Evolutionary conservation across 2,329 filamentous ascomycete species (phyloP), one percentile per base, ranked within the genome.

Genomic region (Fusarium nelsonii): DNA sequence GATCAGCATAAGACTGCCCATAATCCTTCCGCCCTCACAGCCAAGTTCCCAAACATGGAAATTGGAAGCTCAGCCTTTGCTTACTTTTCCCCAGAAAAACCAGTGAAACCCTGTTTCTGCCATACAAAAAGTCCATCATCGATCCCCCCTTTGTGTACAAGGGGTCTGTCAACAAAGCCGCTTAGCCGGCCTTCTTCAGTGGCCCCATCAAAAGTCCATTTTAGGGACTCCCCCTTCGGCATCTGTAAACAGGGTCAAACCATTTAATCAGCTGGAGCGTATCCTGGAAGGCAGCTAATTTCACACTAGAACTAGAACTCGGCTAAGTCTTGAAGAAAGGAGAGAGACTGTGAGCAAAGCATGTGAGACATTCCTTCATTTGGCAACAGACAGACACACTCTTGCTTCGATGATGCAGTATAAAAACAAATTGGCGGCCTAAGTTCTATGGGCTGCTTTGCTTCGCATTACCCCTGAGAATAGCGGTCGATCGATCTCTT

Each of bases 401-500:
- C 34, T 8, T 12, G 10, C 16, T 6, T 14, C 11, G 23, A 28
- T 23, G 39, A 54, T 44, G 49, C 36, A 37, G 11, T 20, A 32
- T 32, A n/a, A 20, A 8, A 12, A 55, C 16, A 45, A 36, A 37
- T 30, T 30, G 30, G 10, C 30, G 8, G 30, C 30, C 10, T 8
- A 30, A 30, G 30, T 30, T 23, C 23, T 23, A 30, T 11, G 18
- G 12, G 18, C 49, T 33, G 44, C 44, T 43, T 39, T 58, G 18
- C 40, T 65, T 65, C 48, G 20, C 37, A 39, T 30, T 53, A 65
- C 62, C 62, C 62, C 62, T 65, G 62, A 65, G 60, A 37, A 59
- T 41, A 53, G 61, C 18, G 7, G 62, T 43, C 52, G 62, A 65
- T 65, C 62, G 60, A 65, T 65, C 60, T 65, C 52, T 65, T 65